These are phyloP conservation scores for Seiridium unicorne DNA, from an alignment of 2,329 filamentous ascomycete genomes.

Conservation along the genomic window DNA sequence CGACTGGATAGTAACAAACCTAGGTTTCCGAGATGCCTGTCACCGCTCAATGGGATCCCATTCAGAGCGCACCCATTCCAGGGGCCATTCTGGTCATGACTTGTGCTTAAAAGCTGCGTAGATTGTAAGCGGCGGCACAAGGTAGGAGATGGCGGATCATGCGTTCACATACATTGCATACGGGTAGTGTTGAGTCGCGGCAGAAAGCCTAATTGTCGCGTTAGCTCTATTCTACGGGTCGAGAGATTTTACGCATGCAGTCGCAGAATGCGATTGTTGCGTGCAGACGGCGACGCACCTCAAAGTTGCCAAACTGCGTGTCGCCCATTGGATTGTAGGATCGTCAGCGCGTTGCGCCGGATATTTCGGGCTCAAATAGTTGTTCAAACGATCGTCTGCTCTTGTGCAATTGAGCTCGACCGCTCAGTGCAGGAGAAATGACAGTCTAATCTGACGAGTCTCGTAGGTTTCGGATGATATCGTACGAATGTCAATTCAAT, in stretches of 20 bases:
- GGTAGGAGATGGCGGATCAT: not conserved
- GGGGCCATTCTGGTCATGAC: conserved; percentile 56
- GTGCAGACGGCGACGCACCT: conserved; percentile 37
- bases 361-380: not conserved
- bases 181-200: conserved; percentile 76
- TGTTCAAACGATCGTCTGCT: not conserved
- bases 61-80: conserved; percentile 71
- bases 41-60: conserved; percentile 71
- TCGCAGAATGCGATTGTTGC: not conserved
- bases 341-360: conserved; percentile 15
- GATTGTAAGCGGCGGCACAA: conserved; percentile 16
- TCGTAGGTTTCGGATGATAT: not conserved
- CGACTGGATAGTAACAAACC: conserved; percentile 50
- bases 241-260: conserved; percentile 3
- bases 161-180: conserved; percentile 72
- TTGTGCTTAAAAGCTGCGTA: conserved; percentile 59
- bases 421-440: not conserved
- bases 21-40: conserved; percentile 73
- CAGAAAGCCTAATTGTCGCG: conserved; percentile 66
- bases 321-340: conserved; percentile 48
- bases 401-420: not conserved
- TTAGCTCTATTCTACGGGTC: conserved; percentile 10
- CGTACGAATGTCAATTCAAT: not conserved
- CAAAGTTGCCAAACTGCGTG: conserved; percentile 61
- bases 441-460: not conserved